Base-by-base conservation (phyloP, 495 filamentous ascomycete genomes). In the Trichocladium antarcticum region DNA sequence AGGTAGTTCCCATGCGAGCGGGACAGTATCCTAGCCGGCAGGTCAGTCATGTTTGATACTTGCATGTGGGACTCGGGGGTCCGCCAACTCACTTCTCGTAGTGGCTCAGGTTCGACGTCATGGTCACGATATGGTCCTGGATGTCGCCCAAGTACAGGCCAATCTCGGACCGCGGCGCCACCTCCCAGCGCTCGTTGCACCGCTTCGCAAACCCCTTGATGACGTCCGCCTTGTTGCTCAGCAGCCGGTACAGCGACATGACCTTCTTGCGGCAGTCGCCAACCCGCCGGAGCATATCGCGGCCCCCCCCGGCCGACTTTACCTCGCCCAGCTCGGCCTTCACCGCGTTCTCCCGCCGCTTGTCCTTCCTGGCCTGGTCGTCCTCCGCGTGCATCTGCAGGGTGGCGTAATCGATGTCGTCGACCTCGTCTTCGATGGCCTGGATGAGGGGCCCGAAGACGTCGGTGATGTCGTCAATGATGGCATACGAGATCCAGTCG, bases 191-290 rank as follows among this genome's bases (percentile, higher is more conserved):
- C 69, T 98, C 92, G 57, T 95, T 98, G 65, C 92, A 98, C 16
- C 92, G 75, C 69, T 98, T 98, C n/a, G 92, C 92, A 54, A 98
- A 96, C 1, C 92, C 89, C 70, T 96, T 96, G 68, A 98, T 96
- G 21, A 98, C 92, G 57, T 98, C 92, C 9, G 90, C 92, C 70
- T 98, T 98, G 66, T 92, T 95, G 55, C 92, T 92, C 17, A 98
- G 73, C 37, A 98, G 74, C 28, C 92, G 77, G 63, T 95, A 96
- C 50, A 97, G 69, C 41, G 59, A 80, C 92, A 97, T 97, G 54
- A 95, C 92, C 63, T 87, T 94, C 74, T 96, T 96, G 41, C 92
- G 77, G 61, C 88, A 94, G 61, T 94, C 88, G 29, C 92, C 92
- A 4, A 95, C 85, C 3, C 85, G 82, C 16, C 85, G 79, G 32